Base-by-base conservation (phyloP, 2,329 filamentous ascomycete genomes). In the Cordyceps javanica region DNA sequence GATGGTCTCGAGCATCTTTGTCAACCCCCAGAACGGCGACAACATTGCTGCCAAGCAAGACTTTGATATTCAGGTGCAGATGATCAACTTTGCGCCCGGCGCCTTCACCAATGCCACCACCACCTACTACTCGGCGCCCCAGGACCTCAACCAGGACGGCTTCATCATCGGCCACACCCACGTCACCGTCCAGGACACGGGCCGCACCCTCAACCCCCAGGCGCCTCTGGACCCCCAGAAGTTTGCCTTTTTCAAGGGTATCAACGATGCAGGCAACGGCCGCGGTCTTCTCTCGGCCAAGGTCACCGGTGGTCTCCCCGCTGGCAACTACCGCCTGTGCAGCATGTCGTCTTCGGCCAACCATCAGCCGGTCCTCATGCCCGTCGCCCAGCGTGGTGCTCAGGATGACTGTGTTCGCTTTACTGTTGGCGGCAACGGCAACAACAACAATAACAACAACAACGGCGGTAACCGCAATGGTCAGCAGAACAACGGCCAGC, bases 161-260 rank as follows among this genome's bases (percentile, higher is more conserved):
- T 68, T 75, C 38, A 73, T 85, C 62, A 77, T 84, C 46, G 82
- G 82, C 11, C 82, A 85, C 71, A 81, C 80, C 3, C 82, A 85
- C 68, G 72, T 85, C 58, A 82, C 79, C 25, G 72, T 85, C 45
- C 83, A 86, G 69, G 74, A 81, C 60, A 72, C 81, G 49, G 82
- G 82, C 52, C 70, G 69, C 66, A 70, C 68, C 23, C 64, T 80
- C 63, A 81, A 78, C 67, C 82, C 82, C 10, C 72, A 65, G 9
- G 63, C 68, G n/a, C 77, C 82, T 28, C 75, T 82, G 6, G 77
- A 85, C 60, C 75, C 83, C 32, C 70, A 67, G 23, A 69, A 76
- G 65, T 86, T 82, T 62, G 80, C 73, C 66, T 86, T 86, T 70
- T 86, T 87, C 79, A 86, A 86, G 76, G 83, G 83, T 60, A 83